Evolutionary conservation across 2,329 filamentous ascomycete genomes (phyloP).

Genomic region (Ceratocystis cubensis): DNA sequence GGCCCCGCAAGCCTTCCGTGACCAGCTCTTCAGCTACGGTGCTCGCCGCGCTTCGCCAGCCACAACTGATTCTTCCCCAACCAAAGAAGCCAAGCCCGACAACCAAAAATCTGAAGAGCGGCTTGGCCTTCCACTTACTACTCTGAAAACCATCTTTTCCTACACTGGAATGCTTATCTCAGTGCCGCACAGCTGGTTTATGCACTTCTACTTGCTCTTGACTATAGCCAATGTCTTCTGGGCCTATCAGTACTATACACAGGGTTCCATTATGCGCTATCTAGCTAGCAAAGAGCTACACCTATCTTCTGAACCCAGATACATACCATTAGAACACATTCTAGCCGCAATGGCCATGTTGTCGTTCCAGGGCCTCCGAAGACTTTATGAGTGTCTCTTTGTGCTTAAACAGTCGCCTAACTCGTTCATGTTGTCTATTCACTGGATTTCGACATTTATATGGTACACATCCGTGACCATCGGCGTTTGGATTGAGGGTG

Average conservation of each 20-base stretch:
- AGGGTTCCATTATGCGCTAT: constrained; percentile 41
- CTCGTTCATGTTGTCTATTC: constrained; percentile 72
- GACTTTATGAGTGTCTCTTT: constrained; percentile 60
- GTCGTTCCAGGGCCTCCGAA: constrained; percentile 58
- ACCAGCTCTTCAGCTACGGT: constrained; percentile 33
- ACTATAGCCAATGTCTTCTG: constrained; percentile 60
- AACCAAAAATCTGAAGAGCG: neutral
- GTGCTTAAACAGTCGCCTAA: constrained; percentile 51
- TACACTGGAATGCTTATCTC: constrained; percentile 32
- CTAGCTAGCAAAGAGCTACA: constrained; percentile 32
- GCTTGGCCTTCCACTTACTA: neutral
- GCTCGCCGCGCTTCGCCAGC: constrained; percentile 40
- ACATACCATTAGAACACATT: constrained; percentile 51
- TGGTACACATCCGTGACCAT: constrained; percentile 67
- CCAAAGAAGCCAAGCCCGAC: neutral
- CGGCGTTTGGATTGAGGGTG: constrained; percentile 74
- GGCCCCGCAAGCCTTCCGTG: constrained; percentile 29
- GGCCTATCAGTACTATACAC: constrained; percentile 48
- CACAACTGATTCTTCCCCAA: constrained; percentile 19
- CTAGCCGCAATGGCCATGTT: constrained; percentile 59
- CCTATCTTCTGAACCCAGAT: constrained; percentile 21
- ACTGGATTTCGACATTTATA: constrained; percentile 65
- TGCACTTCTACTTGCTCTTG: constrained; percentile 71
- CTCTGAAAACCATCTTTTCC: constrained; percentile 14
- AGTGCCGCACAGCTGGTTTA: constrained; percentile 82